These are phyloP conservation scores for Phymatotrichopsis omnivora DNA, from an alignment of 2,329 filamentous ascomycete species.

Conservation along the genomic window DNA sequence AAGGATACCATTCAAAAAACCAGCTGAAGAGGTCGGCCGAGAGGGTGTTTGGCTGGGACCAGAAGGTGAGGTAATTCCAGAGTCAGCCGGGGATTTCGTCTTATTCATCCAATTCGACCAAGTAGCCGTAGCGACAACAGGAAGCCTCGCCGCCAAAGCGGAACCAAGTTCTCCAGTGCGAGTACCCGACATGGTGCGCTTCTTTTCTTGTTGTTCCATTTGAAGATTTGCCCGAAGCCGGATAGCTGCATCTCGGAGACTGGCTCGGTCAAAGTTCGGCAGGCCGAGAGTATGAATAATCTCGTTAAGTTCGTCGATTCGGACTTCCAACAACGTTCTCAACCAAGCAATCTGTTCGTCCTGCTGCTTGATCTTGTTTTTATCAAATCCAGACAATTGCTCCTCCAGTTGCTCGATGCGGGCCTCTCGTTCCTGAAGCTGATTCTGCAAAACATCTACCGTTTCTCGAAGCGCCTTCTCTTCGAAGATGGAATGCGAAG, in stretches of 20 bases:
- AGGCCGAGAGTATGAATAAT: slow-evolving; percentile 71
- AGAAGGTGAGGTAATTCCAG: slow-evolving; percentile 9
- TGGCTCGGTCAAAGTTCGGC: slow-evolving; percentile 64
- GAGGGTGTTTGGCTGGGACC: slow-evolving; percentile 22
- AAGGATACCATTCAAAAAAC: slow-evolving; percentile 30
- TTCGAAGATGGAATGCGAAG: slow-evolving; percentile 29
- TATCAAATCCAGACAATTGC: slow-evolving; percentile 56
- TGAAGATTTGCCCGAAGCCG: slow-evolving; percentile 87
- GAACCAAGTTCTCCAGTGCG: slow-evolving; percentile 14
- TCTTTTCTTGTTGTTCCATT: slow-evolving; percentile 95
- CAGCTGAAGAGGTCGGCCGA: slow-evolving; percentile 26
- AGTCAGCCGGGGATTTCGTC: slow-evolving; percentile 15
- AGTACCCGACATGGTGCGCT: slow-evolving; percentile 43
- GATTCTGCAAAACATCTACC: slow-evolving; percentile 91
- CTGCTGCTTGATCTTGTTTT: slow-evolving; percentile 71
- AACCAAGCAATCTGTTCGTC: slow-evolving; percentile 94
- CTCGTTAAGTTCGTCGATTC: slow-evolving; percentile 84
- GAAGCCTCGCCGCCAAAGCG: slow-evolving; percentile 24
- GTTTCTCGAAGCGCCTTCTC: slow-evolving; percentile 72
- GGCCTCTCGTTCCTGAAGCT: slow-evolving; percentile 85
- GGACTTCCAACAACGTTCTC: slow-evolving; percentile 80
- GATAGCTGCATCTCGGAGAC: slow-evolving; percentile 82
- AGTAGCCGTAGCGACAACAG: slow-evolving; percentile 23
- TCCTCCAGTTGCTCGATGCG: slow-evolving; percentile 80
- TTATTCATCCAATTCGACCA: slow-evolving; percentile 27